phyloP scores from a whole-genome alignment of 768 basidiomycete species.

The Boletus huronensis region DNA sequence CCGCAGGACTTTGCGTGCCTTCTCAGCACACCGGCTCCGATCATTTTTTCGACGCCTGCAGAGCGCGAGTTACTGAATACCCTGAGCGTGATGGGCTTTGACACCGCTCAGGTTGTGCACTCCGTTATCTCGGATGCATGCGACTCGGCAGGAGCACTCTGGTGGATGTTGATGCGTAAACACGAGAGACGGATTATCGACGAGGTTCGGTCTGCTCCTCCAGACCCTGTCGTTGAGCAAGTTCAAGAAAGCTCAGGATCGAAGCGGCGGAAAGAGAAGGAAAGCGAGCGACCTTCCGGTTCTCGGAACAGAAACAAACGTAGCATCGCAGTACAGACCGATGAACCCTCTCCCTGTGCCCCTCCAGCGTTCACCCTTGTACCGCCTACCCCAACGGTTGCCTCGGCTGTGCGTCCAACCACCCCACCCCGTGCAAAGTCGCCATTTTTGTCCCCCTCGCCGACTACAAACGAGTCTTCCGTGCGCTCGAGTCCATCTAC shows the following conservation, averaged over 20 bases:
- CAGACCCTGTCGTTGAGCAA: constrained; percentile 19
- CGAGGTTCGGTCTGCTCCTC: constrained; percentile 26
- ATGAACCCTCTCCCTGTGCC: constrained; percentile 36
- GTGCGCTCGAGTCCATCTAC: constrained; percentile 65
- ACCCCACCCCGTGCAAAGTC: constrained; percentile 53
- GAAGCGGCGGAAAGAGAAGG: constrained; percentile 32
- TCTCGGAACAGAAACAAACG: constrained; percentile 26
- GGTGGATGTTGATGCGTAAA: constrained; percentile 94
- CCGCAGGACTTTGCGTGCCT: constrained; percentile 59
- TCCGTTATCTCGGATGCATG: constrained; percentile 90
- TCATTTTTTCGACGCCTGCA: constrained; percentile 82
- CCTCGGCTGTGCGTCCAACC: constrained; percentile 36
- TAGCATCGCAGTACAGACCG: constrained; percentile 44
- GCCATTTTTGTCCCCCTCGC: constrained; percentile 56
- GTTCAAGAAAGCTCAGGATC: constrained; percentile 19
- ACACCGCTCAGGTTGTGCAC: constrained; percentile 93
- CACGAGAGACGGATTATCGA: constrained; percentile 57
- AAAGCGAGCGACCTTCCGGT: constrained; percentile 18
- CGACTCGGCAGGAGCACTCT: constrained; percentile 84
- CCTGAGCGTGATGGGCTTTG: constrained; percentile 77
- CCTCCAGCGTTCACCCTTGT: constrained; percentile 67
- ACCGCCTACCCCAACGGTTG: constrained; percentile 70
- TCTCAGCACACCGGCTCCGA: constrained; percentile 62
- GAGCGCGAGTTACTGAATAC: constrained; percentile 79
- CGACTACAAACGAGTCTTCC: constrained; percentile 47